These are phyloP conservation scores for Apiospora aurea DNA, from an alignment of 2,329 filamentous ascomycete species.

Conservation along the genomic window DNA sequence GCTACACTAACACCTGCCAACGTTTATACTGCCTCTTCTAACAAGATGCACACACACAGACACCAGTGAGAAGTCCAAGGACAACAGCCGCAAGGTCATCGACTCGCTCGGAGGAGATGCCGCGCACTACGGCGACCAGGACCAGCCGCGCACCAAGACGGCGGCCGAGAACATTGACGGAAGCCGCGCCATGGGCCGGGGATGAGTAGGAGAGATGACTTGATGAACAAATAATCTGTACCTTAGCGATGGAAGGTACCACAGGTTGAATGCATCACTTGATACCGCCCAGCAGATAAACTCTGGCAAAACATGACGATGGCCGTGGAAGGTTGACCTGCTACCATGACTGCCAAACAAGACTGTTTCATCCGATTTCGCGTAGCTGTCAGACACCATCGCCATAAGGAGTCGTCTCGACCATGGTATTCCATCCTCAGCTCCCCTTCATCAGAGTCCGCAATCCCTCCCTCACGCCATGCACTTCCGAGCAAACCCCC, in stretches of 20 bases:
- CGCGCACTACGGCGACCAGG: slow-evolving; percentile 51
- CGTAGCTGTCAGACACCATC: not conserved
- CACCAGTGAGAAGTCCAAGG: slow-evolving; percentile 53
- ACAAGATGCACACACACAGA: slow-evolving; percentile 37
- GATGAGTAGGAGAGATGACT: not conserved
- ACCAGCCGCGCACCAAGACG: slow-evolving; percentile 50
- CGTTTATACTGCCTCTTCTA: not conserved
- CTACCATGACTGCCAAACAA: not conserved
- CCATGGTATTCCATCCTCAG: no score
- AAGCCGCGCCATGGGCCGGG: slow-evolving; percentile 40
- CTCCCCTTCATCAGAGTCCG: not conserved
- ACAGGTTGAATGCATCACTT: not conserved
- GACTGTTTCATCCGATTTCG: not conserved
- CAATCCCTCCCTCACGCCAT: not conserved
- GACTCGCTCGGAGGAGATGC: slow-evolving; percentile 48
- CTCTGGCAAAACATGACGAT: no score
- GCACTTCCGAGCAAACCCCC: slow-evolving; percentile 38
- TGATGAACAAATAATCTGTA: not conserved
- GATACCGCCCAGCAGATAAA: not conserved
- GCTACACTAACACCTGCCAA: not conserved
- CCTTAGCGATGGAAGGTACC: not conserved
- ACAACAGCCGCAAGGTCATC: slow-evolving; percentile 50
- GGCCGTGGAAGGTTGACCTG: no score
- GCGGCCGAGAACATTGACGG: slow-evolving; percentile 49
- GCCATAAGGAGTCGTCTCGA: no score